Evolutionary conservation across 306 rosid genomes (phyloP).

Genomic region (Mimosa bimucronata): DNA sequence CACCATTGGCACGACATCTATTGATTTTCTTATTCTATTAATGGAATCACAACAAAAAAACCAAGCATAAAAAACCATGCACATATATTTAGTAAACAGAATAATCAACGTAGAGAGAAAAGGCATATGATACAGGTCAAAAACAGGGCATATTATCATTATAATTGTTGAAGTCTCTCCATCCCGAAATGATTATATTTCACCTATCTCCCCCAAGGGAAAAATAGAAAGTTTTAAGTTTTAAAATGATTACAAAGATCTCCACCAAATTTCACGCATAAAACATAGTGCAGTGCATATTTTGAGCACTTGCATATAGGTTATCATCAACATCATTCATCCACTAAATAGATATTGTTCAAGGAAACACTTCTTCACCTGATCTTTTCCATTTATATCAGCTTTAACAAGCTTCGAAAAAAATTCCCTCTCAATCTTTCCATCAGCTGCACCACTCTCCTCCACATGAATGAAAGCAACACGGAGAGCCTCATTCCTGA

Average conservation of each 20-base stretch:
- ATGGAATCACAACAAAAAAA: neutral
- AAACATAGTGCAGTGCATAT: neutral
- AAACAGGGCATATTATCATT: neutral
- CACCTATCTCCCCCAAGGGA: neutral
- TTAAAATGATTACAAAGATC: neutral
- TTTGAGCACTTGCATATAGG: neutral
- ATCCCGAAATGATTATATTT: neutral
- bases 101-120: neutral
- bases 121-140: neutral
- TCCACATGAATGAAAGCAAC: conserved; percentile 95
- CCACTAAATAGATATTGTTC: conserved; percentile 10
- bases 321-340: neutral
- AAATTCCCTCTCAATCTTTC: conserved; percentile 53
- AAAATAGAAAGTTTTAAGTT: neutral
- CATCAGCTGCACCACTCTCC: conserved; percentile 61
- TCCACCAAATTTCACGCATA: neutral
- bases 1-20: neutral
- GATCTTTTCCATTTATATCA: conserved; percentile 92
- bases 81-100: neutral
- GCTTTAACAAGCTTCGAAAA: conserved; percentile 98
- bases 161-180: neutral
- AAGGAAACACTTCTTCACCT: conserved; percentile 55
- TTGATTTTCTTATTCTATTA: neutral
- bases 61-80: neutral
- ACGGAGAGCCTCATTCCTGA: conserved; percentile 96